These are phyloP conservation scores for Aspergillus melleus DNA, from an alignment of 2,329 filamentous ascomycete genomes.

Conservation along the genomic window DNA sequence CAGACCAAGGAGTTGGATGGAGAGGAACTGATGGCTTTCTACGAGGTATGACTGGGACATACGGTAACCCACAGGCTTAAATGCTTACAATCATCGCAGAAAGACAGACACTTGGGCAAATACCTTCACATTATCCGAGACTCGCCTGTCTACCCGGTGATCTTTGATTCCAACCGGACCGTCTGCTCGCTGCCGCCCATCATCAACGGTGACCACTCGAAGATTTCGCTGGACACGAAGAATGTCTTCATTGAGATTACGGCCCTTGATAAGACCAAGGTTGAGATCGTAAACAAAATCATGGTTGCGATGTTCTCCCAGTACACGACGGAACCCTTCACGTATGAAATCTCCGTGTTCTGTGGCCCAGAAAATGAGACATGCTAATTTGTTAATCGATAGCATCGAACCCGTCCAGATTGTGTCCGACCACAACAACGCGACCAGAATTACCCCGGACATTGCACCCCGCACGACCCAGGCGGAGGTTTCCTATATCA, in stretches of 20 bases:
- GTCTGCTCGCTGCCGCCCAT: constrained; percentile 96
- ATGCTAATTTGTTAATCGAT: constrained; percentile 9
- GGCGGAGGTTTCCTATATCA: constrained; percentile 90
- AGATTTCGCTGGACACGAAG: constrained; percentile 86
- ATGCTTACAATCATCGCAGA: constrained; percentile 49
- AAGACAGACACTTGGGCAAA: constrained; percentile 85
- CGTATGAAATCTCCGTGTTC: constrained; percentile 41
- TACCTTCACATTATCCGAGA: constrained; percentile 95
- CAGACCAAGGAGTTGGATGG: constrained; percentile 86
- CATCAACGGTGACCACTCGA: constrained; percentile 96
- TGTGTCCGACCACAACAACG: constrained; percentile 83
- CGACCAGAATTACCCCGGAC: constrained; percentile 78
- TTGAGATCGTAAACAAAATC: constrained; percentile 93
- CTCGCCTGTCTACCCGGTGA: constrained; percentile 90
- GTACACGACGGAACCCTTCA: constrained; percentile 86
- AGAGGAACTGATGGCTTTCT: constrained; percentile 88
- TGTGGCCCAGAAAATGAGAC: neutral
- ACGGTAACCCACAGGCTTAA: neutral
- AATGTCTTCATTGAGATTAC: constrained; percentile 98
- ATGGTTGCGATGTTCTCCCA: constrained; percentile 96
- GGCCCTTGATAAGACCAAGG: constrained; percentile 91
- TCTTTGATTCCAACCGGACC: constrained; percentile 81
- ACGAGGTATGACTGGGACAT: constrained; percentile 56
- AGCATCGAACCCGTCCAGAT: constrained; percentile 87
- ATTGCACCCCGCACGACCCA: constrained; percentile 73